Percentiles rank a stretch among this genome's conserved stretches.
Conservation (phyloP, 2,329 filamentous ascomycete genomes). For the Penicillium expansum region DNA sequence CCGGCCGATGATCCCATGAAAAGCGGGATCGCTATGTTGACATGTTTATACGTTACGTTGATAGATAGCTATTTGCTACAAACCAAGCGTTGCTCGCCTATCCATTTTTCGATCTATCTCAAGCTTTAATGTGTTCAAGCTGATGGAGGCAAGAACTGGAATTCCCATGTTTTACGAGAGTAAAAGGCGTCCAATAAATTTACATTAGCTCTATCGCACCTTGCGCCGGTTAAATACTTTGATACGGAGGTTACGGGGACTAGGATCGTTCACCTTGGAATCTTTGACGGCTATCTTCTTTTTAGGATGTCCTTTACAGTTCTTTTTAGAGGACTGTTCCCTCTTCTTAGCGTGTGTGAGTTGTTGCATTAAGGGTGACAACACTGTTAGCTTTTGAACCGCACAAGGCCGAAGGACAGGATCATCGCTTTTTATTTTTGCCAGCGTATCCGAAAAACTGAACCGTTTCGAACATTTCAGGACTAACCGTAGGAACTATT, state of each 20-base stretch:
- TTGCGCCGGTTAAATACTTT: background rate
- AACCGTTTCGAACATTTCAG: too few species aligned
- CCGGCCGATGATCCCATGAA: slow-evolving; percentile 10
- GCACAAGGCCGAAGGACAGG: too few species aligned
- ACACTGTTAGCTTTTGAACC: too few species aligned
- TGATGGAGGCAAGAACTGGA: background rate
- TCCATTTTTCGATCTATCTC: background rate
- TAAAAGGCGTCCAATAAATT: background rate
- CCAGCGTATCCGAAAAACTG: too few species aligned
- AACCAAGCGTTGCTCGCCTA: background rate
- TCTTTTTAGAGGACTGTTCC: too few species aligned
- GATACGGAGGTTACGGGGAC: background rate
- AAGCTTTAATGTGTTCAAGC: background rate
- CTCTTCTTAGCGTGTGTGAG: too few species aligned
- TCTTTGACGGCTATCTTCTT: too few species aligned
- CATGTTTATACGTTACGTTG: slow-evolving; percentile 1
- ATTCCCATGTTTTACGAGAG: background rate
- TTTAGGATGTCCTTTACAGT: too few species aligned
- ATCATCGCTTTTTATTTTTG: too few species aligned
- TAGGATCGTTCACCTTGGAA: too few species aligned
- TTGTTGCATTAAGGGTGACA: too few species aligned
- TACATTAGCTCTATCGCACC: background rate
- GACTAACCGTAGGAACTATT: too few species aligned
- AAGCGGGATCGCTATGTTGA: background rate
- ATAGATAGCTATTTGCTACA: background rate